phyloP scores from a whole-genome alignment of 495 filamentous ascomycete genomes.

The Hyaloscypha hepaticicola region DNA sequence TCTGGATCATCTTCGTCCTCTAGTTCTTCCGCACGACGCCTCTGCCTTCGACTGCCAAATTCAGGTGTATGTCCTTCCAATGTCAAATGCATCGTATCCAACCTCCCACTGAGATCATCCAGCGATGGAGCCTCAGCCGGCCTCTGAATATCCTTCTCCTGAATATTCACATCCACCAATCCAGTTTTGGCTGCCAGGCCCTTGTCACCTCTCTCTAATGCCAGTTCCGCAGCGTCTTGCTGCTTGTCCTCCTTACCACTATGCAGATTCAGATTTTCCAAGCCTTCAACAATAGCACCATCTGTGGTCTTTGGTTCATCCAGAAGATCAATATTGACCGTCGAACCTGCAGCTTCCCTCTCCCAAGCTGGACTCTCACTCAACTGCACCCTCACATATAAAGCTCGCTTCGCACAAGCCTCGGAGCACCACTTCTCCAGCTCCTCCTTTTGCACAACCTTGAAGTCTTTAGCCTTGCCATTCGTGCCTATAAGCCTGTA shows the following conservation, averaged over 20 bases:
- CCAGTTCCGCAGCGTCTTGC: constrained; percentile 43
- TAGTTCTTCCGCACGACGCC: constrained; percentile 12
- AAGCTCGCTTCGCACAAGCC: constrained; percentile 70
- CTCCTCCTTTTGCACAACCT: constrained; percentile 46
- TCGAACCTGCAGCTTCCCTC: constrained; percentile 48
- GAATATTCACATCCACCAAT: constrained; percentile 41
- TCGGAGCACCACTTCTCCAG: constrained; percentile 88
- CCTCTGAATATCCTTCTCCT: constrained; percentile 43
- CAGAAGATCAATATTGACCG: constrained; percentile 50
- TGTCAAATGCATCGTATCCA: constrained; percentile 38
- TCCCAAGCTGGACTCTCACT: constrained; percentile 75
- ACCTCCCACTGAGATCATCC: constrained; percentile 31
- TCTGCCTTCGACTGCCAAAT: constrained; percentile 25
- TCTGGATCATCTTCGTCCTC: constrained; percentile 14
- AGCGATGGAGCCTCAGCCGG: constrained; percentile 38
- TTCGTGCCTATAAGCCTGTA: constrained; percentile 48
- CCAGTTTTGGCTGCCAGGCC: constrained; percentile 22
- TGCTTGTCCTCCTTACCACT: constrained; percentile 20
- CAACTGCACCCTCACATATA: constrained; percentile 86
- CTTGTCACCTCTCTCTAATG: constrained; percentile 54
- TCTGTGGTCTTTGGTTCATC: constrained; percentile 44
- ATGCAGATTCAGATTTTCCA: constrained; percentile 30
- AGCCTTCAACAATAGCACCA: constrained; percentile 19
- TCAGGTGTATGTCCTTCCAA: constrained; percentile 47
- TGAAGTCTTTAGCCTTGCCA: constrained; percentile 53